Conservation (phyloP, 2,329 filamentous ascomycete species). For the Blumeria graminis region DNA sequence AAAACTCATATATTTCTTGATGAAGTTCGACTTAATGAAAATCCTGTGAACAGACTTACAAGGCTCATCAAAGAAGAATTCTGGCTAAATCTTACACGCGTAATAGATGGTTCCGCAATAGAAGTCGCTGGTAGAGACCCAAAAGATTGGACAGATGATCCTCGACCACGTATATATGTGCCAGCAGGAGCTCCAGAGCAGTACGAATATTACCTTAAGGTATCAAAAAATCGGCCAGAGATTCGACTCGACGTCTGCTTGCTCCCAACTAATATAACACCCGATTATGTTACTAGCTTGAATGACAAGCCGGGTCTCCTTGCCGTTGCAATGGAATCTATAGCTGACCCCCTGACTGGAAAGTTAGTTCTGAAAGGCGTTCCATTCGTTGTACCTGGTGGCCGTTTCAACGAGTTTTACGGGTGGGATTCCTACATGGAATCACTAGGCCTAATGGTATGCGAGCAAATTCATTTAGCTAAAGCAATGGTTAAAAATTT, state of each 20-base stretch:
- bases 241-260: slow-evolving; percentile 68
- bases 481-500: slow-evolving; percentile 94
- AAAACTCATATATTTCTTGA: slow-evolving; percentile 78
- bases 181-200: slow-evolving; percentile 69
- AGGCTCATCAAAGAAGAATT: slow-evolving; percentile 76
- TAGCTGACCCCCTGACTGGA: slow-evolving; percentile 39
- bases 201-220: slow-evolving; percentile 62
- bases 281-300: slow-evolving; percentile 58
- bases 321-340: slow-evolving; percentile 70
- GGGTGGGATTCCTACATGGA: slow-evolving; percentile 99
- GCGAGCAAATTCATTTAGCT: slow-evolving; percentile 64
- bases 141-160: slow-evolving; percentile 86
- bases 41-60: slow-evolving; percentile 69
- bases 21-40: slow-evolving; percentile 78
- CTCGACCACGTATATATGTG: slow-evolving; percentile 76
- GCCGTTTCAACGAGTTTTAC: slow-evolving; percentile 93
- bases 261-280: slow-evolving; percentile 53
- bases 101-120: slow-evolving; percentile 73
- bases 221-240: slow-evolving; percentile 58
- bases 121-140: slow-evolving; percentile 70
- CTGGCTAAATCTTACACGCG: slow-evolving; percentile 74
- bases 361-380: slow-evolving; percentile 51
- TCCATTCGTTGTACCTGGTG: slow-evolving; percentile 92
- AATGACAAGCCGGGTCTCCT: slow-evolving; percentile 75
- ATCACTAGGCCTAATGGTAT: slow-evolving; percentile 66